Evolutionary conservation across 208 protist genomes (phyloP).

Genomic region (Phytomonas sp.): DNA sequence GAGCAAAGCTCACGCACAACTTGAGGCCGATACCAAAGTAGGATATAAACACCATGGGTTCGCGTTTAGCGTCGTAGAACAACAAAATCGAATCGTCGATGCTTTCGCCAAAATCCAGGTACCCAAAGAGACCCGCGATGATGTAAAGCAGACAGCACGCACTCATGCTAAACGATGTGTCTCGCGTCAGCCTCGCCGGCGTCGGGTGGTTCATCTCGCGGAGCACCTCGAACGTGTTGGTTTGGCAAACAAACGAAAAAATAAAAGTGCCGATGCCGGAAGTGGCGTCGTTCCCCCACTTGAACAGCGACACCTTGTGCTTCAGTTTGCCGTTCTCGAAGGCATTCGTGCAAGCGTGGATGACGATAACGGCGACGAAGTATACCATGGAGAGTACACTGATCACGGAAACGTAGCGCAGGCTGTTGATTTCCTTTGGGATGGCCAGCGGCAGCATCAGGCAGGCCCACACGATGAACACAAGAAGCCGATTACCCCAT

Average conservation of each 20-base stretch:
- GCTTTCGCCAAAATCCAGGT: conserved; percentile 54
- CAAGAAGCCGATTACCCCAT: conserved; percentile 54
- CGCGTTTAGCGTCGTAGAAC: conserved; percentile 36
- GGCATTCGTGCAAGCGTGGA: conserved; percentile 49
- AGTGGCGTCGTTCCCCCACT: conserved; percentile 51
- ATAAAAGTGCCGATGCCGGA: conserved; percentile 73
- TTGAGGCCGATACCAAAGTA: conserved; percentile 73
- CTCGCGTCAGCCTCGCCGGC: conserved; percentile 32
- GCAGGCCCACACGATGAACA: conserved; percentile 45
- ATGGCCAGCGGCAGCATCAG: conserved; percentile 76
- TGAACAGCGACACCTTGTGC: conserved; percentile 42
- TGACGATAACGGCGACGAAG: conserved; percentile 69
- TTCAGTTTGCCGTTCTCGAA: conserved; percentile 48
- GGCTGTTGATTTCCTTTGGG: conserved; percentile 78
- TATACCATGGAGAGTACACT: conserved; percentile 65
- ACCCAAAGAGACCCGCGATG: conserved; percentile 67
- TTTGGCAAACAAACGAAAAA: conserved; percentile 73
- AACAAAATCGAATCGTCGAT: conserved; percentile 48
- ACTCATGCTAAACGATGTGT: conserved; percentile 50
- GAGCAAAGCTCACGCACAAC: conserved; percentile 67
- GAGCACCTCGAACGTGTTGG: conserved; percentile 73
- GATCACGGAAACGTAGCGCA: conserved; percentile 71
- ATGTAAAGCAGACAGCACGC: conserved; percentile 47
- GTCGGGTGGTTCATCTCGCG: conserved; percentile 50
- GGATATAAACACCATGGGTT: conserved; percentile 36